Evolutionary conservation across 1,284 basidiomycete species (phyloP), one percentile per base, ranked within the genome.

Genomic region (Cystobasidiaceae sp.): DNA sequence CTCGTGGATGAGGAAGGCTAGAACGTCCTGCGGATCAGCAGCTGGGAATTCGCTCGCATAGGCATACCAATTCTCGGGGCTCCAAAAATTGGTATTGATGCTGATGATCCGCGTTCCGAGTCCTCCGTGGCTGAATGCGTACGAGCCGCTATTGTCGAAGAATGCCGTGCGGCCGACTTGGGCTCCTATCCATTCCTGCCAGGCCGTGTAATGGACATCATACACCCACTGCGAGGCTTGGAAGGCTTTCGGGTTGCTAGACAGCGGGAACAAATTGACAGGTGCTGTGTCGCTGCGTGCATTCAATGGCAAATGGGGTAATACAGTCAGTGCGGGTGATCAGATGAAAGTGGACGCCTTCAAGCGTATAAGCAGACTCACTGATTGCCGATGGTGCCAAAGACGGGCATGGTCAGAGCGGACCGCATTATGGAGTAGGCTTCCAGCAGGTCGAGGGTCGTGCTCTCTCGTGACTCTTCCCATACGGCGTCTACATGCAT

Each of bases 41-140:
- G 75, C 76, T 28, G 70, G 72, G 4, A 41, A 52, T 19, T 71
- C 66, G 15, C 60, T 80, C 67, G 83, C 82, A 69, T 81, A 84
- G 1, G 84, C 75, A 80, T 81, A 83, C 70, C 81, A 80, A 71
- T 80, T 80, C 11, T 37, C 41, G 7, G 28, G 30, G 37, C 82
- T 84, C 82, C 83, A 84, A 64, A 82, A 84, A 21, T 82, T 79
- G 3, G 82, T 82, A 65, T 85, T 85, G 61, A 84, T 67, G 0
- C 82, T 82, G 37, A 85, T 80, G 43, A 85, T 67, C 50, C 60
- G 68, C 13, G 72, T 34, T 27, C 63, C 30, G 25, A 69, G 70
- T 8, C 69, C 69, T 1, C 67, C 68, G 37, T 69, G 68, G 13
- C 70, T 63, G 8, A 67, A 25, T n/a, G 69, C 37, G 33, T 71